Conservation (phyloP, 257 asterid genomes). For the Thymus quinquecostatus region DNA sequence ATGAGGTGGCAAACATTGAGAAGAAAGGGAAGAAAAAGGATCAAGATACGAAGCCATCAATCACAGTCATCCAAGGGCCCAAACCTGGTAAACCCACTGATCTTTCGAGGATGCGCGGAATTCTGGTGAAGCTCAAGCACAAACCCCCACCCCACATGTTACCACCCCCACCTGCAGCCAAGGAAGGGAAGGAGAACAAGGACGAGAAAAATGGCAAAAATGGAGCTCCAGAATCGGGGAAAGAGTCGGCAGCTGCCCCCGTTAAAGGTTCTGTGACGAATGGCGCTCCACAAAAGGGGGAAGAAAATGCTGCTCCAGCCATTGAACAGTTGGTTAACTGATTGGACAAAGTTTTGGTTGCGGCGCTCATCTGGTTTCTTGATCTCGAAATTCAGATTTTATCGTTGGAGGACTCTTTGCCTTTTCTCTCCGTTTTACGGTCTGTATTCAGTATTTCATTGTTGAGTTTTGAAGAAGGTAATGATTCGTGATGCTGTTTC, state of each 20-base stretch:
- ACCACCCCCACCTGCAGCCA: slow-evolving; percentile 88
- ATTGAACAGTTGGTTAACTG: slow-evolving; percentile 44
- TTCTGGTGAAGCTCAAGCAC: slow-evolving; percentile 92
- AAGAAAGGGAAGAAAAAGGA: slow-evolving; percentile 90
- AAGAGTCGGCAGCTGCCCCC: slow-evolving; percentile 45
- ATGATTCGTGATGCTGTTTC: too few species aligned
- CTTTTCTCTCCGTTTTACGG: not conserved
- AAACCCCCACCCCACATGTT: slow-evolving; percentile 93
- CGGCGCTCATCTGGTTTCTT: not conserved
- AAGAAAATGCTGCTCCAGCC: slow-evolving; percentile 46
- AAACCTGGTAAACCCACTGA: slow-evolving; percentile 99
- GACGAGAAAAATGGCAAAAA: slow-evolving; percentile 43
- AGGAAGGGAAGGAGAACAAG: slow-evolving; percentile 58
- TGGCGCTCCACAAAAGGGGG: slow-evolving; percentile 46
- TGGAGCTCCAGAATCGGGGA: slow-evolving; percentile 36
- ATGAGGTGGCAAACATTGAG: slow-evolving; percentile 86
- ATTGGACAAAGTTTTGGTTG: slow-evolving; percentile 18
- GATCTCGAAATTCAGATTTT: slow-evolving; percentile 24
- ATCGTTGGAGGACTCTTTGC: not conserved
- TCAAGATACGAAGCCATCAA: slow-evolving; percentile 87
- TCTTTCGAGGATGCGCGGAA: slow-evolving; percentile 90
- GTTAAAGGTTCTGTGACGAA: slow-evolving; percentile 49
- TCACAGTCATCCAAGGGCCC: slow-evolving; percentile 88
- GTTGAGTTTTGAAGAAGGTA: too few species aligned
- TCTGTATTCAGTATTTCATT: too few species aligned